phyloP scores from a whole-genome alignment of 495 filamentous ascomycete genomes.

The Penicillium malachiteum region DNA sequence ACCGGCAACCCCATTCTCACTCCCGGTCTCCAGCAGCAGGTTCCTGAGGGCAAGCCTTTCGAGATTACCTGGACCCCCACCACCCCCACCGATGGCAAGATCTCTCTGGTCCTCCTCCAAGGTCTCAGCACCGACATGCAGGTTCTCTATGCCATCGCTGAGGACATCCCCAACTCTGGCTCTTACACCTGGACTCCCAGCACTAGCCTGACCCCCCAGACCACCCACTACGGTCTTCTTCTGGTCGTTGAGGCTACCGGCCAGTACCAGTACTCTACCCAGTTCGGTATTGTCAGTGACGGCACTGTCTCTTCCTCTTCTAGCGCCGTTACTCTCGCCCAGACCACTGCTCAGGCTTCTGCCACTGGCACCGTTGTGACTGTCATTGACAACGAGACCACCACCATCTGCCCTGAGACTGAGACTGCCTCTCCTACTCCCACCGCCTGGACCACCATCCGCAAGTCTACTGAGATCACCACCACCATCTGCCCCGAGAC shows the following conservation, averaged over 20 bases:
- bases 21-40: slow-evolving; percentile 52
- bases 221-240: slow-evolving; percentile 63
- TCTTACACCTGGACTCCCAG: slow-evolving; percentile 56
- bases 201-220: slow-evolving; percentile 45
- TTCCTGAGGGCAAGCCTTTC: slow-evolving; percentile 56
- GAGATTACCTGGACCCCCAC: slow-evolving; percentile 60
- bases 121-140: slow-evolving; percentile 58
- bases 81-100: slow-evolving; percentile 41
- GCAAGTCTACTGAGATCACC: slow-evolving; percentile 10
- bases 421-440: slow-evolving; percentile 4
- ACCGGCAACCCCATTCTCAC: slow-evolving; percentile 56
- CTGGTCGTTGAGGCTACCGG: slow-evolving; percentile 62
- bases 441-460: slow-evolving; percentile 10
- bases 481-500: slow-evolving; percentile 26
- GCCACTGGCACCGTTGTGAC: slow-evolving; percentile 21
- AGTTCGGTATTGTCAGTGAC: slow-evolving; percentile 64
- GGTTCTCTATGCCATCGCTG: slow-evolving; percentile 54
- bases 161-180: slow-evolving; percentile 59
- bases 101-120: slow-evolving; percentile 63
- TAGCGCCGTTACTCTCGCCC: slow-evolving; percentile 29
- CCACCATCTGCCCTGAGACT: slow-evolving; percentile 24
- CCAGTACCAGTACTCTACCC: slow-evolving; percentile 66
- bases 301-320: slow-evolving; percentile 44
- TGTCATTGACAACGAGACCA: slow-evolving; percentile 19
- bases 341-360: slow-evolving; percentile 7